Evolutionary conservation across 75 land plant genomes (phyloP).

Genomic region (Chamaecyparis obtusa): DNA sequence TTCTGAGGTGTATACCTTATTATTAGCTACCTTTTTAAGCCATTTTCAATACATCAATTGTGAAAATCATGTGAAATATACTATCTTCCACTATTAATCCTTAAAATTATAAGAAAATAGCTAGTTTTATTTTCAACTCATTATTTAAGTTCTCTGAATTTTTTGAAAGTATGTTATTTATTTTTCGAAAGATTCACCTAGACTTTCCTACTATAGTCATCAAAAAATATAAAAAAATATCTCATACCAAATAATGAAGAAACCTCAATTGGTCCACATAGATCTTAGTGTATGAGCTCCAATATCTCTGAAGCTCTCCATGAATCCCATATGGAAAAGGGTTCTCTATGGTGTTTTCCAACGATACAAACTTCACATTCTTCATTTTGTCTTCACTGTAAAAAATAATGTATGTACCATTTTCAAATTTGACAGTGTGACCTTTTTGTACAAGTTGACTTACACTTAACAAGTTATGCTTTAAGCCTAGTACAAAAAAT

Average conservation of each 20-base stretch:
- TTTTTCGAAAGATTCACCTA: background rate
- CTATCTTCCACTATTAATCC: background rate
- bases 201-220: background rate
- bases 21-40: background rate
- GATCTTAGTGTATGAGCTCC: background rate
- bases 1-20: no score
- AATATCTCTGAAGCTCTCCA: background rate
- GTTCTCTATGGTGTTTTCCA: background rate
- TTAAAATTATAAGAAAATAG: no score
- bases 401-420: no score
- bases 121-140: background rate
- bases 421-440: no score
- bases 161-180: background rate
- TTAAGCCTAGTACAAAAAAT: no score
- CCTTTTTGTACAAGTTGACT: background rate
- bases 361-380: background rate
- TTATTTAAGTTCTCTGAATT: no score
- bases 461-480: background rate
- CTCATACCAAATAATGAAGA: background rate
- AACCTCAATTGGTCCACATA: background rate
- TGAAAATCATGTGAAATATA: background rate
- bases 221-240: no score
- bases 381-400: background rate
- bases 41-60: background rate
- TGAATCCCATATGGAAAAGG: background rate